Conservation (phyloP, 495 filamentous ascomycete species). For the Penicillium manginii region DNA sequence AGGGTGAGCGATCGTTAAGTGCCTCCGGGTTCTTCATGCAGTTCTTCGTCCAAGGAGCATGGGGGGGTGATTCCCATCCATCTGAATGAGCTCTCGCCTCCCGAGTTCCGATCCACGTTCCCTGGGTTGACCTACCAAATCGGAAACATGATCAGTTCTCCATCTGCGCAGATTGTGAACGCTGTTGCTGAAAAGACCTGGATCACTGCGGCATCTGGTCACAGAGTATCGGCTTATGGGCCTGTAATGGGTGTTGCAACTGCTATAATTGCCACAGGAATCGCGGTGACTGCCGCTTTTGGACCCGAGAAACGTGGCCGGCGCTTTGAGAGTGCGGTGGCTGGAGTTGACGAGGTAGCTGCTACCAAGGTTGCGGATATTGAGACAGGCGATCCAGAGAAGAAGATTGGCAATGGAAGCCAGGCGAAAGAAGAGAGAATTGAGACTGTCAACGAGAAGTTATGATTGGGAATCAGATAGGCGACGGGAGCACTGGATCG, state of each 20-base stretch:
- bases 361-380: slow-evolving; percentile 23
- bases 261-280: slow-evolving; percentile 67
- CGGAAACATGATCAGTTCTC: slow-evolving; percentile 76
- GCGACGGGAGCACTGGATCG: too few relatives aligned
- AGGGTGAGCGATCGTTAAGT: slow-evolving; percentile 57
- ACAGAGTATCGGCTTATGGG: slow-evolving; percentile 65
- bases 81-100: slow-evolving; percentile 75
- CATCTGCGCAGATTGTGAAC: slow-evolving; percentile 73
- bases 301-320: slow-evolving; percentile 66
- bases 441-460: slow-evolving; percentile 33
- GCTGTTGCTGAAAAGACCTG: slow-evolving; percentile 61
- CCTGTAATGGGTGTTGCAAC: slow-evolving; percentile 71
- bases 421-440: slow-evolving; percentile 23
- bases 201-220: slow-evolving; percentile 48
- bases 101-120: slow-evolving; percentile 68
- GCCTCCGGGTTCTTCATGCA: slow-evolving; percentile 75
- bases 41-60: slow-evolving; percentile 78
- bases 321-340: slow-evolving; percentile 63
- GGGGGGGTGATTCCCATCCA: slow-evolving; percentile 81
- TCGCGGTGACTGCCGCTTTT: slow-evolving; percentile 58
- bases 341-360: slow-evolving; percentile 53
- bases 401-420: slow-evolving; percentile 1
- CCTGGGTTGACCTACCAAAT: slow-evolving; percentile 65
- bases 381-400: slow-evolving; percentile 18
- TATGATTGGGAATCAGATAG: background rate